These are phyloP conservation scores for Hypoxylon rubiginosum DNA, from an alignment of 2,329 filamentous ascomycete genomes.

Conservation along the genomic window DNA sequence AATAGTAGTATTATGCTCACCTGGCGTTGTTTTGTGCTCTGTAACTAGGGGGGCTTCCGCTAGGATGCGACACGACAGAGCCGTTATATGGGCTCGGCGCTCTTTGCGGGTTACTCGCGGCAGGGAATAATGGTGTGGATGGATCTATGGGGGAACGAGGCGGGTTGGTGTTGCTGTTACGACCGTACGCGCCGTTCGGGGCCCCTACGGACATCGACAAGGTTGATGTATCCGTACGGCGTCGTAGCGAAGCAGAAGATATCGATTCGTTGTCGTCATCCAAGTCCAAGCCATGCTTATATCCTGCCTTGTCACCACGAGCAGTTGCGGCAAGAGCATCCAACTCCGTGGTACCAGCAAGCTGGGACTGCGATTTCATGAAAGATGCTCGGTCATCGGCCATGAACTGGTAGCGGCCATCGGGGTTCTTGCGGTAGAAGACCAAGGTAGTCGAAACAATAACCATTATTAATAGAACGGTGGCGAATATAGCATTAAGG, in stretches of 20 bases:
- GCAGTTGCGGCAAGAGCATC: constrained; percentile 87
- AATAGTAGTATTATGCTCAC: constrained; percentile 52
- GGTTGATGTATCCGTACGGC: constrained; percentile 52
- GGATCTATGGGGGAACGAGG: constrained; percentile 64
- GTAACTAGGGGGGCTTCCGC: constrained; percentile 56
- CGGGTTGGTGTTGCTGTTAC: constrained; percentile 48
- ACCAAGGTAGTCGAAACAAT: constrained; percentile 75
- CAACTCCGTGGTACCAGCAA: constrained; percentile 79
- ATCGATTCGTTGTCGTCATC: constrained; percentile 78
- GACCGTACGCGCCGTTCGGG: constrained; percentile 32
- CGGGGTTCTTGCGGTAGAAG: constrained; percentile 86
- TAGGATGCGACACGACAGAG: constrained; percentile 56
- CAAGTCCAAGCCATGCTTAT: constrained; percentile 72
- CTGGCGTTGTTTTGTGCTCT: constrained; percentile 61
- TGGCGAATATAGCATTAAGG: constrained; percentile 81
- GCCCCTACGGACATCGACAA: constrained; percentile 37
- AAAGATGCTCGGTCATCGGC: constrained; percentile 89
- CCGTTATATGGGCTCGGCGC: constrained; percentile 51
- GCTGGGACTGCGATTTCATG: constrained; percentile 86
- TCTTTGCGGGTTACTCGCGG: constrained; percentile 48
- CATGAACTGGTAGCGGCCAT: constrained; percentile 90
- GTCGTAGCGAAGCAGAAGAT: constrained; percentile 66
- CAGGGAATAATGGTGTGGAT: constrained; percentile 65
- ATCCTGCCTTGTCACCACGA: constrained; percentile 75
- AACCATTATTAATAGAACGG: constrained; percentile 82